Base-by-base conservation (phyloP, 1,284 basidiomycete genomes). In the Ceratorhiza oryzae-sativae region DNA sequence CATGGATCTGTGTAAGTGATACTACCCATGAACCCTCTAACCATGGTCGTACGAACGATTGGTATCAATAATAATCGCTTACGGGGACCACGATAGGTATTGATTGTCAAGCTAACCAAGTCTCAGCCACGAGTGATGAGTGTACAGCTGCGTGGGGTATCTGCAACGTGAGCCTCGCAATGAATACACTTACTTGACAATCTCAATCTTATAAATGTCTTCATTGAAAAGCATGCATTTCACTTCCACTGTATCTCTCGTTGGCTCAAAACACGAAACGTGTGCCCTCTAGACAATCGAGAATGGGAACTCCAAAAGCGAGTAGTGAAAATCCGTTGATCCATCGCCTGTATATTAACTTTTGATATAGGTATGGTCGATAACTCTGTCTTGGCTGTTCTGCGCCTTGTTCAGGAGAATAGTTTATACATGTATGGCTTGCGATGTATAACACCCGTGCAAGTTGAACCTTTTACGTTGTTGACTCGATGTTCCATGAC, bases 211-310 rank as follows among this genome's bases (percentile, higher is more conserved):
- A 34, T 32, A 39, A 34, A 48, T 32, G 42, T 51, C 34, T 32
- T 25, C 18, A 18, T 36, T 42, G 30, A 39, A 72, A 78, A 98
- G 96, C 97, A 99, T 80, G 97, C 97, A 3, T 99, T 99, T 87
- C 97, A 99, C 83, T 99, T 99, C 84, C 97, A 99, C 82, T 99
- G 97, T 82, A 99, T 99, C 80, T 97, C 96, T 23, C 90, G 97
- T 65, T 99, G 97, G 97, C 87, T 99, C 76, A 99, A 99, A 86
- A 98, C 97, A 20, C 88, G 97, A 76, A 97, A 98, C 82, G 97
- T 99, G 55, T 99, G 97, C 81, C 97, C 97, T 2, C 84, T 99
- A 72, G 97, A 99, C 82, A 99, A 99, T 83, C 88, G 93, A 79
- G 93, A 95, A 79, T 95, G 95, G 94, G 94, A 95, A 79, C 82